These are phyloP conservation scores for Coemansia sp. DNA, from an alignment of 192 early-diverging fungal species.

Conservation along the genomic window DNA sequence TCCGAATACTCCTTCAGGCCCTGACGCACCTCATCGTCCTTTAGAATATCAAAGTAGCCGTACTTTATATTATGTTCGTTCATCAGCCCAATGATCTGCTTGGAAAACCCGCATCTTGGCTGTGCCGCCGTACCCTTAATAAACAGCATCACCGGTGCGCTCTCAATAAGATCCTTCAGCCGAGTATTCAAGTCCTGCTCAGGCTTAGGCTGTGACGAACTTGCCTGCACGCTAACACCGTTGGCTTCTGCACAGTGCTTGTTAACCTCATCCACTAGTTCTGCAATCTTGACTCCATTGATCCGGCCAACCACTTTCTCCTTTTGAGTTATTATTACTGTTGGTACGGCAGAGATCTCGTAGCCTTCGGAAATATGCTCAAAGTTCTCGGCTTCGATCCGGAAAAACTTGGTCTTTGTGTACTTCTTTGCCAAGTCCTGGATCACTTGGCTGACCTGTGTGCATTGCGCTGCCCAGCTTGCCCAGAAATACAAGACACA, in stretches of 20 bases:
- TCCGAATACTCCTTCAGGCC: conserved; percentile 83
- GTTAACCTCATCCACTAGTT: conserved; percentile 66
- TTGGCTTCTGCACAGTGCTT: conserved; percentile 23
- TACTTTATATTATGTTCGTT: conserved; percentile 56
- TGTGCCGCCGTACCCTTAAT: conserved; percentile 91
- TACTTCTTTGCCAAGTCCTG: conserved; percentile 78
- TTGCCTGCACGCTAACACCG: conserved; percentile 26
- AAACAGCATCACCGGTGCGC: conserved; percentile 85
- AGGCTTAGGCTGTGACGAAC: conserved; percentile 51
- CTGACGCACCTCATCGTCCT: conserved; percentile 88
- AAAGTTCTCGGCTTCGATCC: conserved; percentile 90
- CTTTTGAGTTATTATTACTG: conserved; percentile 77
- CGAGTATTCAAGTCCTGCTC: conserved; percentile 72
- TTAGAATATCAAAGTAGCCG: conserved; percentile 89
- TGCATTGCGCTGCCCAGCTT: conserved; percentile 83
- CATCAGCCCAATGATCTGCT: conserved; percentile 73
- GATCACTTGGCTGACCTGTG: conserved; percentile 92
- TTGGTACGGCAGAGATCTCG: conserved; percentile 90
- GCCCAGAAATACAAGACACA: conserved; percentile 88
- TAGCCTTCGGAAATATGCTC: conserved; percentile 82
- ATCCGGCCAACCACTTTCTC: conserved; percentile 71
- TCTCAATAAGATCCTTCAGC: conserved; percentile 65
- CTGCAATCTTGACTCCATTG: conserved; percentile 85
- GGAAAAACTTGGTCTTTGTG: conserved; percentile 69
- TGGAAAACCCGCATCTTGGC: conserved; percentile 93